Evolutionary conservation across 2,329 filamentous ascomycete species (phyloP), one percentile per base, ranked within the genome.

Genomic region (Monascus ruber): DNA sequence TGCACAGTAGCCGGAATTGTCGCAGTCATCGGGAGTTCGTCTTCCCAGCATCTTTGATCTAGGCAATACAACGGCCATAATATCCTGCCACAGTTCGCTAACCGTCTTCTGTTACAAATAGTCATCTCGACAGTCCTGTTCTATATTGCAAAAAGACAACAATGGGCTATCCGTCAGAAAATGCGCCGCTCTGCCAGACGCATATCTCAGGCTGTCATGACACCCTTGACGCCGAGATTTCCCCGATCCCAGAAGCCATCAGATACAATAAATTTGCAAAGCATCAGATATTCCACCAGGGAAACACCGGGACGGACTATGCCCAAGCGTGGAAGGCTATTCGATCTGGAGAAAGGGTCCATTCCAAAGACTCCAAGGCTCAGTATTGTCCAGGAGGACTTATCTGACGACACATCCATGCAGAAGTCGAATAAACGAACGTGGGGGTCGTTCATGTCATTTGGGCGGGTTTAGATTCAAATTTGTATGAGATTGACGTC

Each of bases 111-210:
- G 17, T 17, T 17, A 17, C 17, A 17, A 17, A 17, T 47, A 83
- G 82, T 80, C 45, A 71, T 70, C 24, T 80, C 74, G 28, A 75
- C 78, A 2, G 65, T 77, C 2, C 74, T 91, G 26, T 93, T 83
- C 66, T 85, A 81, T 59, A 59, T 89, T 31, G 83, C 85, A 40
- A 91, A 91, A 70, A 87, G 85, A 66, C 77, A 80, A 35, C 83
- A 88, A 60, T 91, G 85, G 85, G 83, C 79, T 48, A 69, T 91
- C 48, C 76, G 79, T 42, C 77, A 84, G 55, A 82, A 72, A 26
- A 70, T 93, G 41, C 74, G 80, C 40, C 76, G 75, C 47, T 87
- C 83, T 1, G 77, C 77, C 27, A 71, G 70, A 5, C 49, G 48
- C 7, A 48, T 60, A n/a, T 42, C 45, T 2, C 48, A 47, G 36